Evolutionary conservation across 2,329 filamentous ascomycete genomes (phyloP), one percentile per base, ranked within the genome.

Genomic region (Colletotrichum graminicola): DNA sequence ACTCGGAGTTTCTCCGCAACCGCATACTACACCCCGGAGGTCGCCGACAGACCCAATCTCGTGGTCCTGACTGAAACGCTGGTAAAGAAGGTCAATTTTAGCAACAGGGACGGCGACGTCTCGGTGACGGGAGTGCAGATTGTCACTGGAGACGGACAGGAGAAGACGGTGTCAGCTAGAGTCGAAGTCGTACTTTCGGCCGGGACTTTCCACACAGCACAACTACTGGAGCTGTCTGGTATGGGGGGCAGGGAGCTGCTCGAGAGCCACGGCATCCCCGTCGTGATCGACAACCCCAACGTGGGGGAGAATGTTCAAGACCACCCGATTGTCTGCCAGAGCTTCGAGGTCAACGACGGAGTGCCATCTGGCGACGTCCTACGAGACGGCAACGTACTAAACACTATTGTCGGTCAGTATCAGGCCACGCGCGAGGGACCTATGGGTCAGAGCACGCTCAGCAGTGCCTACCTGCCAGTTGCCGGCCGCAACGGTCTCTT

Each of bases 181-280:
- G 78, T 75, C 29, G 84, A 86, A 68, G 80, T 86, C 2, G 80
- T 86, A 32, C 60, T 86, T 1, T 77, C 79, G 3, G 82, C 82
- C 5, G 84, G 84, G 2, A 76, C 79, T 0, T 79, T 85, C 67
- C 80, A 84, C 51, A 80, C 80, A 0, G 84, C 84, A 2, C 78
- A 81, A 29, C 74, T 86, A 18, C 77, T 86, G 8, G 81, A 86
- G 73, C 75, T 84, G 14, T 84, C 82, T 1, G 82, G 83, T 1
- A 77, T 85, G 55, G 83, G 84, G 23, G 71, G 77, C 7, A 75
- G 72, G 34, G 67, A 67, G 0, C 74, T 82, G 10, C 76, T 86
- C 0, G 73, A 78, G 14, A 75, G 77, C 61, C 75, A 77, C 14
- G 76, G 74, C 5, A 77, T 81, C n/a, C 65, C 76, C 1, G 73